Conservation (phyloP, 2,329 filamentous ascomycete genomes). For the Coleophoma cylindrospora region DNA sequence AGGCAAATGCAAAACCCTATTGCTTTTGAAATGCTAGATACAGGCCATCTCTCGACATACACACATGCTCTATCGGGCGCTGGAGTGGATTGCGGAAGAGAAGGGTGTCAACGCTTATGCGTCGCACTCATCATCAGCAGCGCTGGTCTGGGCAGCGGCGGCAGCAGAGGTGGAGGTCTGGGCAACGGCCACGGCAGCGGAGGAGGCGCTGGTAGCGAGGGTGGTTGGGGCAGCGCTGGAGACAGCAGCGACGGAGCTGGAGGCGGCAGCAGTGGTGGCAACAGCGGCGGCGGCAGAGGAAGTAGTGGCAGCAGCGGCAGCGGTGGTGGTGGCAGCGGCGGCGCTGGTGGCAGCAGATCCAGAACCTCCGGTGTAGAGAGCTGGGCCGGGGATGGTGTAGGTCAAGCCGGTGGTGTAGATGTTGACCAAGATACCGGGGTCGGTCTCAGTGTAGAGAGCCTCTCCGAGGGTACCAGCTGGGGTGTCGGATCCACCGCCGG, state of each 20-base stretch:
- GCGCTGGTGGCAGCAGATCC: background rate
- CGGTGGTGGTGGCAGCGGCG: slow-evolving; percentile 18
- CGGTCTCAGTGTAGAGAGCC: slow-evolving; percentile 22
- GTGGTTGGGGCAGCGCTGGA: slow-evolving; percentile 8
- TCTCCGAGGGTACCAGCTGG: slow-evolving; percentile 29
- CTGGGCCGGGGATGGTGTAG: slow-evolving; percentile 33
- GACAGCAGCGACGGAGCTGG: background rate
- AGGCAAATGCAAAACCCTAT: no score
- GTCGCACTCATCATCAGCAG: background rate
- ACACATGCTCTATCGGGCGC: no score
- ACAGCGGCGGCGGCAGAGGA: background rate
- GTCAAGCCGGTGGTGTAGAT: slow-evolving; percentile 29
- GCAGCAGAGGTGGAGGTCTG: slow-evolving; percentile 10
- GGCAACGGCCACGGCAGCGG: slow-evolving; percentile 1
- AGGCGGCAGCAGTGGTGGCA: background rate
- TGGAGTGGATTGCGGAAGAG: no score
- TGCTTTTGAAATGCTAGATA: no score
- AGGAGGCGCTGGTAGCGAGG: slow-evolving; percentile 5
- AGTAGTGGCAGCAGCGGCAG: background rate
- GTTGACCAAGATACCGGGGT: slow-evolving; percentile 41
- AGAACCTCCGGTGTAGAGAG: slow-evolving; percentile 18
- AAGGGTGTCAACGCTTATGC: background rate
- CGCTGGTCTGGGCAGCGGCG: slow-evolving; percentile 4
- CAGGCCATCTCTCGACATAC: no score
- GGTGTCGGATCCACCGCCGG: slow-evolving; percentile 33